These are phyloP conservation scores for Raddia distichophylla DNA, from an alignment of 176 grass and related monocot genomes.

Conservation along the genomic window DNA sequence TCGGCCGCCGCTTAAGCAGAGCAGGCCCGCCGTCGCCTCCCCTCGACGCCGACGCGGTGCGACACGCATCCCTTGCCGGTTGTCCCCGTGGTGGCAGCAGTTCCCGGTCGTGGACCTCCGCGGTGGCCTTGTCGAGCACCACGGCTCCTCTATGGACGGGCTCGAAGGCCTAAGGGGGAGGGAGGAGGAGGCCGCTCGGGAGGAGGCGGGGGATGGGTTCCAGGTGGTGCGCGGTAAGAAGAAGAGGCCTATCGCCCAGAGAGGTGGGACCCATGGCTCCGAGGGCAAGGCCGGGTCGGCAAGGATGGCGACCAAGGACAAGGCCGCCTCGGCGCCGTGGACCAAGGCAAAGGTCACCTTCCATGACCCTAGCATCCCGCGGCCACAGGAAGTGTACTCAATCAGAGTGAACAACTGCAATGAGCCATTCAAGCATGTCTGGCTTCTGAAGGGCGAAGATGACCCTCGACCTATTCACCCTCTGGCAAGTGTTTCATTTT, in stretches of 20 bases:
- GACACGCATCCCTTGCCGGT: conserved; percentile 38
- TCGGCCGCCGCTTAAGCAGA: conserved; percentile 29
- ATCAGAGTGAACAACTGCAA: conserved; percentile 84
- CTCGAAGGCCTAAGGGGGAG: conserved; percentile 39
- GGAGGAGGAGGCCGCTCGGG: conserved; percentile 44
- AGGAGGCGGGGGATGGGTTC: conserved; percentile 69
- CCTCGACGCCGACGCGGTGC: conserved; percentile 29
- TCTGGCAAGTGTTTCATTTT: conserved; percentile 53
- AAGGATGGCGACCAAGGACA: conserved; percentile 61
- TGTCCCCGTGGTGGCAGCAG: not conserved
- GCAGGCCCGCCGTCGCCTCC: conserved; percentile 10
- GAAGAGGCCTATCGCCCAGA: conserved; percentile 27
- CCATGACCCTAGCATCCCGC: conserved; percentile 80
- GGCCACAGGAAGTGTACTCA: conserved; percentile 77
- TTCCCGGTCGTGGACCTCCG: conserved; percentile 45
- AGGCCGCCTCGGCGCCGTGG: conserved; percentile 29
- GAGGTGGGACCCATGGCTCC: conserved; percentile 2
- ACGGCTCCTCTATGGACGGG: conserved; percentile 63
- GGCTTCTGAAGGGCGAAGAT: conserved; percentile 74
- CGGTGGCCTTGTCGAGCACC: conserved; percentile 49
- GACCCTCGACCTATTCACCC: conserved; percentile 71
- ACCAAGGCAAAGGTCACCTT: conserved; percentile 61
- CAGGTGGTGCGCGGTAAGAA: conserved; percentile 64
- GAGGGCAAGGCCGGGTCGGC: not conserved
- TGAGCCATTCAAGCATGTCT: conserved; percentile 82